These are phyloP conservation scores for Dothideomycetes sp. DNA, from an alignment of 2,329 filamentous ascomycete genomes.

Conservation along the genomic window DNA sequence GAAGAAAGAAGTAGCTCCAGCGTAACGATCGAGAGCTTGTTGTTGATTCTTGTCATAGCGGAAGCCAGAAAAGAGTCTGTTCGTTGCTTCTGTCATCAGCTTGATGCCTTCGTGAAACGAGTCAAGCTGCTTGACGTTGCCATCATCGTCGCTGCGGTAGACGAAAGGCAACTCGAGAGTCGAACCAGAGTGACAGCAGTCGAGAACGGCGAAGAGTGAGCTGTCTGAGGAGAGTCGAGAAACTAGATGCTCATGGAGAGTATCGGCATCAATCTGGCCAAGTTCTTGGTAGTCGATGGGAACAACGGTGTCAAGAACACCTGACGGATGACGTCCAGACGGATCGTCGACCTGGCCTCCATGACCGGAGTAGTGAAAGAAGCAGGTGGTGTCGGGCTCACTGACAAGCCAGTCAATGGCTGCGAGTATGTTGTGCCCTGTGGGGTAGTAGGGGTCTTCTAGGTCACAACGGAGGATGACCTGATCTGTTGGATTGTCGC, in stretches of 20 bases:
- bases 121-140: slow-evolving; percentile 47
- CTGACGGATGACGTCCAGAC: slow-evolving; percentile 24
- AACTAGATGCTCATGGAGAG: slow-evolving; percentile 45
- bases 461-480: slow-evolving; percentile 38
- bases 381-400: slow-evolving; percentile 43
- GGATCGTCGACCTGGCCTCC: slow-evolving; percentile 45
- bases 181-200: slow-evolving; percentile 54
- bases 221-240: slow-evolving; percentile 41
- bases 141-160: slow-evolving; percentile 48
- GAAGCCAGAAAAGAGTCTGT: slow-evolving; percentile 44
- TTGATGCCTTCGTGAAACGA: slow-evolving; percentile 44
- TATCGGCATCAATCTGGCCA: slow-evolving; percentile 46
- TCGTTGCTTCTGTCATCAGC: slow-evolving; percentile 41
- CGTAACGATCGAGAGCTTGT: slow-evolving; percentile 45
- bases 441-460: slow-evolving; percentile 26
- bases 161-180: slow-evolving; percentile 51
- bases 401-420: slow-evolving; percentile 51
- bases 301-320: slow-evolving; percentile 10
- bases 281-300: slow-evolving; percentile 19
- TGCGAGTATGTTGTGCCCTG: slow-evolving; percentile 30
- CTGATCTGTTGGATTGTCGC: slow-evolving; percentile 31
- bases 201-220: slow-evolving; percentile 48
- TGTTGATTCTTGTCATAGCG: slow-evolving; percentile 33
- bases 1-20: slow-evolving; percentile 47
- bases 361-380: slow-evolving; percentile 52